These are phyloP conservation scores for Pachysolen tannophilus DNA, from an alignment of 805 yeast species.

Conservation along the genomic window DNA sequence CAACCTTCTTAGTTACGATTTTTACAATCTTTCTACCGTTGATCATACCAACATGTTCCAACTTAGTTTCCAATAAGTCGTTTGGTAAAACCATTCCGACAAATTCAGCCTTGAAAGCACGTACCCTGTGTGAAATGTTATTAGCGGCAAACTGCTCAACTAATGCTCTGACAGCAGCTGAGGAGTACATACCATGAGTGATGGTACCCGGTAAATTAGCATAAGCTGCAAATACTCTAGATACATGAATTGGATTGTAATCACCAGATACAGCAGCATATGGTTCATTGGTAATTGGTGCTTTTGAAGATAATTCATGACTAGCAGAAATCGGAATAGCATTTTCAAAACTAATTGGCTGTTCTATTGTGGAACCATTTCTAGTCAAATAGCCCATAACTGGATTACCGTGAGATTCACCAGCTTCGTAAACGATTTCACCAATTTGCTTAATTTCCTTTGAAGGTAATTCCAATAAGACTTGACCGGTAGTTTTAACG, in stretches of 20 bases:
- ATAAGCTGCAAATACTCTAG: conserved; percentile 87
- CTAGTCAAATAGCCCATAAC: conserved; percentile 89
- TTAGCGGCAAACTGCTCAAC: conserved; percentile 99
- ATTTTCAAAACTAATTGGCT: conserved; percentile 84
- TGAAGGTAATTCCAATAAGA: conserved; percentile 82
- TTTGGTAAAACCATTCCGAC: conserved; percentile 98
- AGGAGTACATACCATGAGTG: conserved; percentile 98
- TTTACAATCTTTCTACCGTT: conserved; percentile 97
- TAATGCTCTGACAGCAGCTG: conserved; percentile 89
- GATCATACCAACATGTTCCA: conserved; percentile 97
- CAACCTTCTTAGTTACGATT: conserved; percentile 80
- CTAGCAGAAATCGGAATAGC: conserved; percentile 75
- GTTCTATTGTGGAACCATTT: conserved; percentile 90
- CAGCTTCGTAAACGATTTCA: conserved; percentile 79
- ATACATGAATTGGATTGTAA: conserved; percentile 96
- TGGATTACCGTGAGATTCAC: conserved; percentile 93
- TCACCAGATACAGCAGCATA: conserved; percentile 98
- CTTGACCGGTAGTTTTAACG: conserved; percentile 79
- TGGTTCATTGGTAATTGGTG: conserved; percentile 95
- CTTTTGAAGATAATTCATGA: conserved; percentile 56
- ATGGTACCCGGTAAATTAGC: conserved; percentile 95
- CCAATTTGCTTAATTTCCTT: conserved; percentile 84
- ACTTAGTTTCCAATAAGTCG: conserved; percentile 75
- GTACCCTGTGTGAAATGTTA: conserved; percentile 90
- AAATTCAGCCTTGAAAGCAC: conserved; percentile 86